Evolutionary conservation across 768 basidiomycete genomes (phyloP).

Genomic region (Kondoa malvinella): DNA sequence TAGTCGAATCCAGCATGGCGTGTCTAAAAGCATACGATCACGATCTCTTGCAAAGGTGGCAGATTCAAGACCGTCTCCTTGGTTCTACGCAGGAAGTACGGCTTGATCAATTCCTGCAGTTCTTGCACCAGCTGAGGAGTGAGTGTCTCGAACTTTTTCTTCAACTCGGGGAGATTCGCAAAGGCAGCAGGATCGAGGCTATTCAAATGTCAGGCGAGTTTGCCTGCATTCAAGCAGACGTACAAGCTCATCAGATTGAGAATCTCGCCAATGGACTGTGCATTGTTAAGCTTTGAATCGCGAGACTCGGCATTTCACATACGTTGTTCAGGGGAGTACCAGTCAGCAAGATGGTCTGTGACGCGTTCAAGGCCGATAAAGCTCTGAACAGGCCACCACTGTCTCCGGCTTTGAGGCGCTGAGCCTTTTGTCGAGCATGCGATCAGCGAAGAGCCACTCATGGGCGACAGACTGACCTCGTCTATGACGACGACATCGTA

Average conservation of each 20-base stretch:
- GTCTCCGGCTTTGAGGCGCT: constrained; percentile 60
- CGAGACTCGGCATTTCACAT: constrained; percentile 75
- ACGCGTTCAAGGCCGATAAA: constrained; percentile 14
- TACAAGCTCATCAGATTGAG: constrained; percentile 97
- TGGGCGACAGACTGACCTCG: too few species aligned
- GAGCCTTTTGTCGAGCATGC: too few species aligned
- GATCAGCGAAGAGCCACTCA: too few species aligned
- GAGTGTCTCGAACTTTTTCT: constrained; percentile 57
- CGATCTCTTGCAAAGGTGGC: constrained; percentile 31
- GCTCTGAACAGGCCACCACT: constrained; percentile 12
- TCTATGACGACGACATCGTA: constrained; percentile 94
- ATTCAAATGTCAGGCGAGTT: background rate
- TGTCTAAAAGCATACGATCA: background rate
- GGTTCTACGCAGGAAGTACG: constrained; percentile 81
- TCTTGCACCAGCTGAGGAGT: constrained; percentile 63
- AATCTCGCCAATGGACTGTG: constrained; percentile 85
- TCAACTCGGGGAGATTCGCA: constrained; percentile 55
- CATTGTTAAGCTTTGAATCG: constrained; percentile 58
- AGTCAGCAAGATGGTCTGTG: constrained; percentile 38
- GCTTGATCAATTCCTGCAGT: constrained; percentile 55
- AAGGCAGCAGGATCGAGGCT: constrained; percentile 47
- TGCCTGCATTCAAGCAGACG: constrained; percentile 12
- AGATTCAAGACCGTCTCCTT: constrained; percentile 38
- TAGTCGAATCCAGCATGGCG: background rate
- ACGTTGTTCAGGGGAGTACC: constrained; percentile 66